Evolutionary conservation across 2,329 filamentous ascomycete species (phyloP).

Genomic region (Dactylellina parvicollis): DNA sequence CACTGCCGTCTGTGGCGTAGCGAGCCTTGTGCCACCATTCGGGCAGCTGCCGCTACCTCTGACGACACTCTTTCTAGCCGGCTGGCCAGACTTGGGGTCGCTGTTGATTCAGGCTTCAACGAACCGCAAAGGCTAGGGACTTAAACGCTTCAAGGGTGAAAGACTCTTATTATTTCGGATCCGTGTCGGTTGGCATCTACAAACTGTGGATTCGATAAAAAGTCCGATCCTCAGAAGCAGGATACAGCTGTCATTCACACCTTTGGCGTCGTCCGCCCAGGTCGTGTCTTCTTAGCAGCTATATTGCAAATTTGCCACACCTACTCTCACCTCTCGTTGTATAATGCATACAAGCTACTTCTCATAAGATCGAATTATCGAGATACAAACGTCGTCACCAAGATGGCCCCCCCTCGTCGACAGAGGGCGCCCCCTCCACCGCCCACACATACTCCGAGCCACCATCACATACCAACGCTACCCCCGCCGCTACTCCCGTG

Average conservation of each 20-base stretch:
- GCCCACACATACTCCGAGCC: conserved; percentile 52
- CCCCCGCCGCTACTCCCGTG: conserved; percentile 72
- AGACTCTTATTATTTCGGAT: neutral
- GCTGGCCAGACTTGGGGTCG: neutral
- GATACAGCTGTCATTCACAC: too few species aligned
- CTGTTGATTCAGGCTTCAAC: neutral
- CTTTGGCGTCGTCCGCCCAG: too few species aligned
- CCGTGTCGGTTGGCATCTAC: neutral
- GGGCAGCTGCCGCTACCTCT: conserved; percentile 29
- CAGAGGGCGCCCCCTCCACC: conserved; percentile 42
- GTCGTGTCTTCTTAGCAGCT: too few species aligned
- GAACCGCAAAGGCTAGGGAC: neutral
- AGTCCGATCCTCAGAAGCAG: too few species aligned
- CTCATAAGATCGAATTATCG: neutral
- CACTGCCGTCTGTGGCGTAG: conserved; percentile 14
- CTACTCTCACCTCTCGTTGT: neutral
- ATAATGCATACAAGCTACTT: neutral
- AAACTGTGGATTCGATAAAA: too few species aligned
- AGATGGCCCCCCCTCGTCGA: conserved; percentile 43
- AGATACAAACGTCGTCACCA: neutral
- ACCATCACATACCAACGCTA: conserved; percentile 49
- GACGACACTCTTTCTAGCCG: neutral
- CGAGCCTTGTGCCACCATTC: conserved; percentile 13
- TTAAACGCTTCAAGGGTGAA: neutral
- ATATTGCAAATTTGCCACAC: too few species aligned